Percentiles rank a stretch among this genome's conserved stretches.
phyloP scores from a whole-genome alignment of 1,284 basidiomycete genomes.

The Pseudozyma sp. region DNA sequence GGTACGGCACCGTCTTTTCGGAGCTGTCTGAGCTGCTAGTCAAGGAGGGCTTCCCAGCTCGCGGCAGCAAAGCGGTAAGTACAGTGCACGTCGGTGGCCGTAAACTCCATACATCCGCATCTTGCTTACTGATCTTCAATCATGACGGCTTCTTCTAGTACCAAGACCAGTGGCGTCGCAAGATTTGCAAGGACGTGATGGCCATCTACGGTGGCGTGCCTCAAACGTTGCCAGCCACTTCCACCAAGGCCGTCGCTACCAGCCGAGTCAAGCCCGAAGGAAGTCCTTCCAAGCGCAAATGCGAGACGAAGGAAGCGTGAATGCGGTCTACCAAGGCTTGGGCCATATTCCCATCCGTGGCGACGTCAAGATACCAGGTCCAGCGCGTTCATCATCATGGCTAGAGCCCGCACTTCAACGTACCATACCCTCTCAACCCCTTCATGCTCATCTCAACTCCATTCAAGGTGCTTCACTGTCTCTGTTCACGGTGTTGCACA shows the following conservation, averaged over 20 bases:
- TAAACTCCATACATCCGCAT: too few relatives aligned
- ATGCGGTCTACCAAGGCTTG: not conserved
- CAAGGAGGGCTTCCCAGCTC: constrained; percentile 12
- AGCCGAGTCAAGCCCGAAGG: not conserved
- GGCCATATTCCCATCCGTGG: constrained; percentile 7
- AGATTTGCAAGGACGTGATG: constrained; percentile 27
- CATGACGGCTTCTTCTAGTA: not conserved
- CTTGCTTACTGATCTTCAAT: too few relatives aligned
- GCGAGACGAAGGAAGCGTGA: constrained; percentile 1
- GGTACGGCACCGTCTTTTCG: constrained; percentile 9
- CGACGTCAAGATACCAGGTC: not conserved
- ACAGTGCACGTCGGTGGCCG: too few relatives aligned
- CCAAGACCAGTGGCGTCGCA: constrained; percentile 33
- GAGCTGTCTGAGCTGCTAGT: constrained; percentile 9
- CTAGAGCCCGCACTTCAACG: not conserved
- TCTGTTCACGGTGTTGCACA: too few relatives aligned
- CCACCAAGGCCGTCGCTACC: constrained; percentile 2
- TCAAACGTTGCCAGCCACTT: not conserved
- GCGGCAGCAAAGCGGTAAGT: constrained; percentile 11
- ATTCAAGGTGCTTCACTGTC: too few relatives aligned
- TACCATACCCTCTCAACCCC: not conserved
- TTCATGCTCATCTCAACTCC: too few relatives aligned
- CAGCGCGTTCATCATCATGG: not conserved
- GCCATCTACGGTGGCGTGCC: constrained; percentile 8
- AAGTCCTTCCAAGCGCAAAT: constrained; percentile 30